Percentiles rank a stretch among this genome's conserved stretches.
phyloP scores from a whole-genome alignment of 768 basidiomycete genomes.

The Dioszegia hungarica region DNA sequence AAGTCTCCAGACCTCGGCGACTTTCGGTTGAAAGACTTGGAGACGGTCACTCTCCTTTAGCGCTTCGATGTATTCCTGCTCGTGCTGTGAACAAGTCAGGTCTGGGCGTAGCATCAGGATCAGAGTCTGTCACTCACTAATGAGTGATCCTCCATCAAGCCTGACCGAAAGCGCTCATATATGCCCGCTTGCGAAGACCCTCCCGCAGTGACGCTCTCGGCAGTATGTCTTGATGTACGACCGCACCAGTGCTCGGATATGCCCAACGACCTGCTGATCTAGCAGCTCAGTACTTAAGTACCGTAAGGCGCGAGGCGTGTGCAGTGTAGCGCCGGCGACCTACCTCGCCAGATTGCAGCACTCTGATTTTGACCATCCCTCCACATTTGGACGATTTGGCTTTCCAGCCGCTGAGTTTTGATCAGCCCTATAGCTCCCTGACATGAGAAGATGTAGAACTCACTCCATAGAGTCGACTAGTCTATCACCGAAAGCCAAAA shows the following conservation, averaged over 20 bases:
- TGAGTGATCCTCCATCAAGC: constrained; percentile 36
- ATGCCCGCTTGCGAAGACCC: constrained; percentile 15
- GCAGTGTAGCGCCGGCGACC: background rate
- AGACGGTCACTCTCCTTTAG: constrained; percentile 25
- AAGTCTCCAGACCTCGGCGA: constrained; percentile 45
- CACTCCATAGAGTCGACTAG: constrained; percentile 29
- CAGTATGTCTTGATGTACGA: constrained; percentile 19
- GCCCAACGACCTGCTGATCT: constrained; percentile 17
- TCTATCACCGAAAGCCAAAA: constrained; percentile 24
- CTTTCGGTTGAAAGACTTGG: constrained; percentile 32
- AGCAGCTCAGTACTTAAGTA: too few relatives aligned
- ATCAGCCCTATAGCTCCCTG: background rate
- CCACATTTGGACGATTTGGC: constrained; percentile 23
- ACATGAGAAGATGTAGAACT: constrained; percentile 3
- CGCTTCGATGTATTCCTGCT: constrained; percentile 46
- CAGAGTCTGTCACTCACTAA: constrained; percentile 19
- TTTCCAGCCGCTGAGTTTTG: constrained; percentile 24
- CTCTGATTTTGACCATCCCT: constrained; percentile 31
- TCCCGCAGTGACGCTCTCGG: constrained; percentile 16
- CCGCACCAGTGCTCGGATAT: constrained; percentile 39
- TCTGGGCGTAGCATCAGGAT: too few relatives aligned
- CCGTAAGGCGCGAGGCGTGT: too few relatives aligned
- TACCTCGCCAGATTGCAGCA: constrained; percentile 13
- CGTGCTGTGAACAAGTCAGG: constrained; percentile 19
- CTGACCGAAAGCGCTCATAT: constrained; percentile 35